Evolutionary conservation across 805 yeast genomes (phyloP), one percentile per base, ranked within the genome.

Genomic region (Candida montana): DNA sequence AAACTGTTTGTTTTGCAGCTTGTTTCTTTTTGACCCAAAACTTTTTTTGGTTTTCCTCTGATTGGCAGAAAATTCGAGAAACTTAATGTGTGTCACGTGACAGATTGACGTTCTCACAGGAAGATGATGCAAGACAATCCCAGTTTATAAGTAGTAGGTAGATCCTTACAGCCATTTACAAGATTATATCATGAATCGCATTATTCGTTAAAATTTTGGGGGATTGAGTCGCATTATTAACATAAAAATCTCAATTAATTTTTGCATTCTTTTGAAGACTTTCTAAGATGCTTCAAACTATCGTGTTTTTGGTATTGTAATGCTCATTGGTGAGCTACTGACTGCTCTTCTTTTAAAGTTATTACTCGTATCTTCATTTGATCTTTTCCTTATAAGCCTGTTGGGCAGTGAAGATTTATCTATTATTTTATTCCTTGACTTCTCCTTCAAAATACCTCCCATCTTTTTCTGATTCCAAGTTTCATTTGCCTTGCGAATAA

Each of bases 401-500:
- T 39, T 38, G n/a, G 16, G 21, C 13, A 7, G 15, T 7, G 16
- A 9, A 7, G 33, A 5, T 19, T 17, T 10, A 8, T 28, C 26
- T 15, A 15, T 26, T 30, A 19, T 11, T 19, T 24, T 41, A 5
- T 27, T 39, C 44, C 12, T 40, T 29, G 31, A 37, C 30, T 16
- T 45, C 24, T 35, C 44, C 26, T 32, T 41, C 12, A 32, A 3
- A 1, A 28, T 29, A 19, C 9, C 29, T 10, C 28, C 19, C 20
- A 37, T 37, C 35, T 57, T 55, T 41, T 46, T 54, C 34, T 44
- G 42, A 31, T 51, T 55, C 61, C 61, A 57, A 12, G 51, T 49
- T 34, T 55, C 58, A 34, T 57, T 57, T 2, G 61, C 61, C 32
- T 33, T 49, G 35, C 45, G 49, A 17, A 57, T 52, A n/a, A 57